Evolutionary conservation across 1,139 yeast genomes (phyloP).

Genomic region (Geotrichum bryndzae): DNA sequence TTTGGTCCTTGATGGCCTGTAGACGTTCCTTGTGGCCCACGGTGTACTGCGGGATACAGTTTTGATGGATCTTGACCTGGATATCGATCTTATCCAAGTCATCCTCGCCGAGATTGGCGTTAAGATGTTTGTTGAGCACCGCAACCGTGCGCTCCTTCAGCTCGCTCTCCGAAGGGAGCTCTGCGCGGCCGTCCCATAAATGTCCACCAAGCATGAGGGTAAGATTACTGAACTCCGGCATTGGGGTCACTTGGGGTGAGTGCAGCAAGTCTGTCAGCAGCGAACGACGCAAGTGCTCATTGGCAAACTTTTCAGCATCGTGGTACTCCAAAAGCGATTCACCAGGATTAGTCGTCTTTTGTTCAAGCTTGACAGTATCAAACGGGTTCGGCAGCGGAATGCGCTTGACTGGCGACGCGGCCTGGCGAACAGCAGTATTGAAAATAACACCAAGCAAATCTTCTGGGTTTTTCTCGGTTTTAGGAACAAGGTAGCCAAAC

Average conservation of each 20-base stretch:
- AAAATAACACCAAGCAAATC: slow-evolving; percentile 78
- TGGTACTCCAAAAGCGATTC: slow-evolving; percentile 15
- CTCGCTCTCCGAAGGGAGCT: slow-evolving; percentile 44
- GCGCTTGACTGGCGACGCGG: slow-evolving; percentile 20
- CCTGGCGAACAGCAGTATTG: slow-evolving; percentile 61
- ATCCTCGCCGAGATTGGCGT: slow-evolving; percentile 46
- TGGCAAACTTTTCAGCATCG: slow-evolving; percentile 10
- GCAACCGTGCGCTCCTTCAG: slow-evolving; percentile 43
- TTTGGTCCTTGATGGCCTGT: slow-evolving; percentile 35
- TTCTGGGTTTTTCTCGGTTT: slow-evolving; percentile 47
- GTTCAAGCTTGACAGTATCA: slow-evolving; percentile 13
- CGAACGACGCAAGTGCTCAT: slow-evolving; percentile 14
- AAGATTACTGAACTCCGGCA: slow-evolving; percentile 49
- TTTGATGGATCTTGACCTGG: slow-evolving; percentile 36
- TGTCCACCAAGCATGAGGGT: slow-evolving; percentile 94
- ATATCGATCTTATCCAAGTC: slow-evolving; percentile 41
- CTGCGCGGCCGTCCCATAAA: slow-evolving; percentile 39
- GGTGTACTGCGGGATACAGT: slow-evolving; percentile 77
- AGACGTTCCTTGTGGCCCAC: slow-evolving; percentile 60
- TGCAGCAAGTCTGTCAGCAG: slow-evolving; percentile 11
- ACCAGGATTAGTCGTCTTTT: slow-evolving; percentile 9
- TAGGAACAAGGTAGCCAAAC: slow-evolving; percentile 86
- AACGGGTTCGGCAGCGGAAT: slow-evolving; percentile 14
- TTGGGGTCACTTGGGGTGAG: neutral
- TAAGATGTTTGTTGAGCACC: slow-evolving; percentile 48